Evolutionary conservation across 805 yeast species (phyloP), one percentile per base, ranked within the genome.

Genomic region (Candida easanensis): DNA sequence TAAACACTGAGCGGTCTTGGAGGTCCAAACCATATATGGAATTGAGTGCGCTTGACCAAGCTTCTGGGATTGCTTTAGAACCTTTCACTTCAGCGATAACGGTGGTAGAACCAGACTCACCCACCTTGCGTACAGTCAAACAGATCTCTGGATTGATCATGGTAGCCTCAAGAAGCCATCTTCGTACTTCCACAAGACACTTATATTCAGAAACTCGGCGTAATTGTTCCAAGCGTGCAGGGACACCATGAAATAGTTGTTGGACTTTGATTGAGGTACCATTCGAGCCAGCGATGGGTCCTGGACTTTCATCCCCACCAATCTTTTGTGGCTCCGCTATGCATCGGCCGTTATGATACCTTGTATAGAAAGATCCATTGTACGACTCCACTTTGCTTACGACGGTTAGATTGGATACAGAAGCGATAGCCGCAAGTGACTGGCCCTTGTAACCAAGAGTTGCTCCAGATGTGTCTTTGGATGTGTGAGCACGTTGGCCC

Each of bases 381-480:
- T 50, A 59, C 5, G 55, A 60, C 14, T 42, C 45, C 0, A 62
- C 50, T 45, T 73, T 76, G 0, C 91, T 74, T 1, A 70, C 57
- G 1, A 87, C 59, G 0, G 69, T 54, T n/a, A 79, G 46, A 13
- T 69, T 58, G 0, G 82, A 65, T 6, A 77, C 54, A 0, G 71
- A 66, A n/a, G 76, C 60, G 3, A 88, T 63, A 0, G 82, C 71
- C 40, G 70, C 66, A 15, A 88, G 51, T 0, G 93, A 84, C 51
- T 82, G 85, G 1, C 96, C 96, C 38, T 86, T 70, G 56, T 81
- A 85, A 1, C 95, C 95, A 50, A 71, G 76, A 0, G 83, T 76
- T 1, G 41, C 39, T 3, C 1, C 45, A 38, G 20, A 7, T 6
- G 19, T 30, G 8, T 30, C 33, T 16, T 30, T 30, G 33, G 33